phyloP scores from a whole-genome alignment of 345 rosid species.

The Turnera subulata region DNA sequence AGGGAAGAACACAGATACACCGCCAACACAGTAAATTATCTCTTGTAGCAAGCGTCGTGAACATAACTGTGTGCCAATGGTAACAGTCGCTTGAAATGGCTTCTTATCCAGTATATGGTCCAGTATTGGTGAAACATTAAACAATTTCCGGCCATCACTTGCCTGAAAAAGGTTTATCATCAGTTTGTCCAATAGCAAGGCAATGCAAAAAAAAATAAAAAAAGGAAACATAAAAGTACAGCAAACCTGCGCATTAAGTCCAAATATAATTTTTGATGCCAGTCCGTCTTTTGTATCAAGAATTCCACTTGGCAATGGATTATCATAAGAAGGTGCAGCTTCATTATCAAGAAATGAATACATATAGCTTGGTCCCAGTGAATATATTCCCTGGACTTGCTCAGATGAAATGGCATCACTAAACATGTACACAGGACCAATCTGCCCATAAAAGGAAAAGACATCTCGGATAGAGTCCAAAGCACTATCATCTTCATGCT shows the following conservation, averaged over 20 bases:
- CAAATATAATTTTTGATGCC: slow-evolving; percentile 81
- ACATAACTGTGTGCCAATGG: slow-evolving; percentile 82
- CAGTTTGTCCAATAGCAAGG: too few relatives aligned
- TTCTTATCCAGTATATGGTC: slow-evolving; percentile 62
- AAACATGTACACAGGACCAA: slow-evolving; percentile 88
- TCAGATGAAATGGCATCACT: slow-evolving; percentile 78
- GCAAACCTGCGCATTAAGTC: slow-evolving; percentile 89
- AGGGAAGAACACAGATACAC: slow-evolving; percentile 94
- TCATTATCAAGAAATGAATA: slow-evolving; percentile 87
- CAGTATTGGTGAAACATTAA: slow-evolving; percentile 68
- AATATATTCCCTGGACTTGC: slow-evolving; percentile 71
- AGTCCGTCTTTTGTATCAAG: slow-evolving; percentile 92
- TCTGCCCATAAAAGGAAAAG: slow-evolving; percentile 76
- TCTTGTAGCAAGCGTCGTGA: slow-evolving; percentile 87
- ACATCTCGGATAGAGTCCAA: slow-evolving; percentile 45
- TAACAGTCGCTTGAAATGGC: slow-evolving; percentile 71
- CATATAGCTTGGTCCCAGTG: slow-evolving; percentile 95
- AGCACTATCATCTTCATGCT: slow-evolving; percentile 50
- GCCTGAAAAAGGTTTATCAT: slow-evolving; percentile 53
- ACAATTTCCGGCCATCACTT: slow-evolving; percentile 75
- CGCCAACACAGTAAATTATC: slow-evolving; percentile 94
- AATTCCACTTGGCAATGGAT: slow-evolving; percentile 64
- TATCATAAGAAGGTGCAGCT: slow-evolving; percentile 48
- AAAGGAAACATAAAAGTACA: neutral
- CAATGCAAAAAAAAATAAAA: too few relatives aligned